Conservation (phyloP, 2,329 filamentous ascomycete genomes). For the Podosphaera fusca region DNA sequence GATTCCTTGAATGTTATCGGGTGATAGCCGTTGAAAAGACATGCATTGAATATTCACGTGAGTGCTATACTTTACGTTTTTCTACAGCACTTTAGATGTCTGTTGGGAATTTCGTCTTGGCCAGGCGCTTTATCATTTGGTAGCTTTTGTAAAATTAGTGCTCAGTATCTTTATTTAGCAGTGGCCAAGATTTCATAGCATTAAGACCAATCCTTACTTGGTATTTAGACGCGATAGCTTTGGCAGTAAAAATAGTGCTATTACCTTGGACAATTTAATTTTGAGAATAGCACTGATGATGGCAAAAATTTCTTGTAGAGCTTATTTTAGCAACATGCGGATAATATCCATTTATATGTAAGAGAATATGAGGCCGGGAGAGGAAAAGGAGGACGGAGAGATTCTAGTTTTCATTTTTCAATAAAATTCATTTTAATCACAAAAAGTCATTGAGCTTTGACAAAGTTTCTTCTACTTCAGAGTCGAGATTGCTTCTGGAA, state of each 20-base stretch:
- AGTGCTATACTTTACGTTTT: neutral
- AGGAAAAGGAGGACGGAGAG: too few relatives aligned
- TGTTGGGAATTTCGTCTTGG: neutral
- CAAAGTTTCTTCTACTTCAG: neutral
- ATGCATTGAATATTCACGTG: neutral
- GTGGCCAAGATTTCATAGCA: neutral
- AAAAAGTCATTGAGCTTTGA: neutral
- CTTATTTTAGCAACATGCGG: too few relatives aligned
- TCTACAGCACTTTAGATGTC: neutral
- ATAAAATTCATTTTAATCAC: neutral
- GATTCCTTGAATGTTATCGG: neutral
- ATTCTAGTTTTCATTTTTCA: too few relatives aligned
- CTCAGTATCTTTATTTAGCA: neutral
- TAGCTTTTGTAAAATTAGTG: neutral
- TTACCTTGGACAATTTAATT: neutral
- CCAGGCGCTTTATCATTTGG: neutral
- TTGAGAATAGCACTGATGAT: neutral
- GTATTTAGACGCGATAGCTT: too few relatives aligned
- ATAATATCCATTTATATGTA: too few relatives aligned
- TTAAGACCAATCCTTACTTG: neutral
- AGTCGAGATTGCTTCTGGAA: neutral
- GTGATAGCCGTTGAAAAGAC: neutral
- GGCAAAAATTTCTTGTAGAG: too few relatives aligned
- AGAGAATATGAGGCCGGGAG: too few relatives aligned
- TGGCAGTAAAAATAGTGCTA: neutral